phyloP scores from a whole-genome alignment of 1,284 basidiomycete species.

The Rhodotorula sp. region DNA sequence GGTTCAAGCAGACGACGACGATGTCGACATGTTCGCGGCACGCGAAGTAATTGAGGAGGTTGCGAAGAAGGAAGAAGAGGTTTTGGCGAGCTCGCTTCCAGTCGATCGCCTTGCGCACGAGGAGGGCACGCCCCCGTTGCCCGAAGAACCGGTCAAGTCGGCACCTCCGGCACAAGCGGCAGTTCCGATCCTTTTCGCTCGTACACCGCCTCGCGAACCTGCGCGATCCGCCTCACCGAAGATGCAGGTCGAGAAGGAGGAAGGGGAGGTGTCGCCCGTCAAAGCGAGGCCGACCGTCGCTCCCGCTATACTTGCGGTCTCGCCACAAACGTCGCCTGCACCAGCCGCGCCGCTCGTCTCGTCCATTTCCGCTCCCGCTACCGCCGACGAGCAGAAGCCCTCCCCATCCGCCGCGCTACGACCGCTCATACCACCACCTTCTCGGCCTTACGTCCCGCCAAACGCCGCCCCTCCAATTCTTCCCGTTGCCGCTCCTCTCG shows the following conservation, averaged over 20 bases:
- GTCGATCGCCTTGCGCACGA: background rate
- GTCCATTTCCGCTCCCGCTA: background rate
- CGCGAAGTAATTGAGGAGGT: background rate
- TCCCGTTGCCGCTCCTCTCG: background rate
- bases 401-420: background rate
- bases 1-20: no score
- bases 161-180: no score
- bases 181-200: no score
- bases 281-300: background rate
- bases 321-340: background rate
- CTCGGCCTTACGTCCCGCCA: conserved; percentile 3
- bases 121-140: background rate
- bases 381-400: background rate
- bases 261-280: background rate
- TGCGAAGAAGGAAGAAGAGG: background rate
- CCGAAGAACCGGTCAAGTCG: no score
- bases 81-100: background rate
- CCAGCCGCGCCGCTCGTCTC: background rate
- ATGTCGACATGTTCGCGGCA: no score
- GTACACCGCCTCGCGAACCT: no score
- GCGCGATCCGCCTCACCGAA: no score
- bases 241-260: no score
- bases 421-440: background rate
- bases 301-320: background rate
- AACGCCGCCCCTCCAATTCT: background rate